These are phyloP conservation scores for Cyclostephanos tholiformis DNA, from an alignment of 108 stramenopile species.

Conservation along the genomic window DNA sequence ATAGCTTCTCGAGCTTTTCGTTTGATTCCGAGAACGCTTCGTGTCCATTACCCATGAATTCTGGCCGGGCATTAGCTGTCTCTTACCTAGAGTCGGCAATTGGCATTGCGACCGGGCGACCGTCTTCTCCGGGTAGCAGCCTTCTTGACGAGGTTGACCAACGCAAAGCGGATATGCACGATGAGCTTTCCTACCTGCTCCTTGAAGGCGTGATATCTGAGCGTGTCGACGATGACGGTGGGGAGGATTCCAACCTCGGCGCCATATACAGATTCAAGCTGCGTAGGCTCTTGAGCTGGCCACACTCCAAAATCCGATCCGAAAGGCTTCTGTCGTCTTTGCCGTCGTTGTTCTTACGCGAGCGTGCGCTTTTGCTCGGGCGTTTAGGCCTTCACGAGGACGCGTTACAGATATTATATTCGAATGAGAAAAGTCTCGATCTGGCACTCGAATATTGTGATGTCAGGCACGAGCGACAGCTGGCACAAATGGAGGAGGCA, in stretches of 20 bases:
- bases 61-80: conserved; percentile 81
- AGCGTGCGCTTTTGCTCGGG: conserved; percentile 84
- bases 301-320: conserved; percentile 66
- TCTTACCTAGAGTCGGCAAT: conserved; percentile 83
- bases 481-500: conserved; percentile 53
- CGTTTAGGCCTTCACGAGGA: conserved; percentile 85
- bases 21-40: conserved; percentile 5
- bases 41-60: conserved; percentile 65
- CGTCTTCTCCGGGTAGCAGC: conserved; percentile 40
- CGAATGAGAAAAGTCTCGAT: conserved; percentile 73
- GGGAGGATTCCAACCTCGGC: conserved; percentile 67
- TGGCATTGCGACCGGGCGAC: conserved; percentile 78
- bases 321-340: conserved; percentile 72
- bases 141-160: conserved; percentile 45
- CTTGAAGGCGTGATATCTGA: conserved; percentile 89
- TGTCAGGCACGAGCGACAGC: conserved; percentile 62
- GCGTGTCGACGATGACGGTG: conserved; percentile 63
- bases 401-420: conserved; percentile 81
- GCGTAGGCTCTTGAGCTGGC: conserved; percentile 78
- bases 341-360: conserved; percentile 79
- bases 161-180: conserved; percentile 75
- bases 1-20: conserved; percentile 8
- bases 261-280: conserved; percentile 74
- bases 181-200: conserved; percentile 80
- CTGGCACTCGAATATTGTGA: conserved; percentile 90